A percentile compares a stretch with the other conserved stretches of the same genome.
Conservation (phyloP, 169 alveolate species). For the Plasmodium berghei region DNA sequence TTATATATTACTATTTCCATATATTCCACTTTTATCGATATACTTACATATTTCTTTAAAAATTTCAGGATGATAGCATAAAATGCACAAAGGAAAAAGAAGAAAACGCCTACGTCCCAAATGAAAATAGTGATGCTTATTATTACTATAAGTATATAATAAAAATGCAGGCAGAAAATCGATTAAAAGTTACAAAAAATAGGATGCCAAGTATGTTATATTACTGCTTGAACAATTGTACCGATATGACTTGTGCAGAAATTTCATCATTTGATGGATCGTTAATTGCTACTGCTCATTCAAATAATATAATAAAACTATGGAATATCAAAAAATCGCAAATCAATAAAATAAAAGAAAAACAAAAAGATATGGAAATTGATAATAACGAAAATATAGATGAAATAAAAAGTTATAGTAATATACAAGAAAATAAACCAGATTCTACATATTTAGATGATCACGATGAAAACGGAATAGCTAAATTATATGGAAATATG, state of each 20-base stretch:
- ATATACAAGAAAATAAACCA: slow-evolving; percentile 29
- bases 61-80: slow-evolving; percentile 43
- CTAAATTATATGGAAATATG: slow-evolving; percentile 57
- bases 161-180: slow-evolving; percentile 37
- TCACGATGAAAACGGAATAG: slow-evolving; percentile 50
- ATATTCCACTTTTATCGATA: background rate
- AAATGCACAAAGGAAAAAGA: slow-evolving; percentile 30
- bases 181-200: slow-evolving; percentile 69
- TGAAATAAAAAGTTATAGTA: slow-evolving; percentile 19
- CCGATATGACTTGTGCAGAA: slow-evolving; percentile 76
- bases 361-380: slow-evolving; percentile 32
- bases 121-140: slow-evolving; percentile 66
- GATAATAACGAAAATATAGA: slow-evolving; percentile 5
- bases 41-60: too few relatives aligned
- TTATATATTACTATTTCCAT: background rate
- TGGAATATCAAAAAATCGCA: slow-evolving; percentile 67
- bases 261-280: slow-evolving; percentile 72
- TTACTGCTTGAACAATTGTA: slow-evolving; percentile 70
- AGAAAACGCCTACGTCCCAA: slow-evolving; percentile 42
- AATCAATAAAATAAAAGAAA: slow-evolving; percentile 43
- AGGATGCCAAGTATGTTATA: slow-evolving; percentile 73
- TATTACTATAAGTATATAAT: slow-evolving; percentile 63
- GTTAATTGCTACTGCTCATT: slow-evolving; percentile 70
- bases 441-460: slow-evolving; percentile 36
- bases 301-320: slow-evolving; percentile 67